Base-by-base conservation (phyloP, 495 filamentous ascomycete species). In the Evernia prunastri region DNA sequence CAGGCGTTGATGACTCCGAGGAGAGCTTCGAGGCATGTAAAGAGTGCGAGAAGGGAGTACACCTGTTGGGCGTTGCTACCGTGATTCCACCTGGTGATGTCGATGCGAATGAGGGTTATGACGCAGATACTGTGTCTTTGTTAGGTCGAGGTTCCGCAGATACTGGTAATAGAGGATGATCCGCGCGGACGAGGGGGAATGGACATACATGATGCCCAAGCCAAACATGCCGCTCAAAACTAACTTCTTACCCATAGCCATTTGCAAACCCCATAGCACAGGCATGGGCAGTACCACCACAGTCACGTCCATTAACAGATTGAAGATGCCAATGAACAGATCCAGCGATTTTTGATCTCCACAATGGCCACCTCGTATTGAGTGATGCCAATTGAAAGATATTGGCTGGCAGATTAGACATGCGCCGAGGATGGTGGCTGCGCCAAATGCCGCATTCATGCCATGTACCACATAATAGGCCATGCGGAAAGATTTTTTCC, bases 281-380 rank as follows among this genome's bases (percentile, higher is more conserved):
- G 75, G 80, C 71, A 83, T 72, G 17, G 76, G 80, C 63, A 78
- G 68, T 8, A 72, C 59, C n/a, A 77, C 71, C 31, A 78, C 73
- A 59, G 71, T 40, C 36, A 79, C 61, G 53, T 80, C 78, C 6
- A 73, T 69, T 10, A 75, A 10, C 11, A 76, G 59, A 63, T 78
- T 69, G 49, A 71, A 56, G 1, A 73, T 67, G 20, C 70, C 74
- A 1, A 76, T 68, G 25, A 58, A 70, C 3, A 72, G 70, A 33
- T 76, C 75, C n/a, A 75, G 66, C 1, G 60, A 45, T 27, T 66
- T 63, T 47, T 76, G 70, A 49, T 76, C 51, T 29, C 72, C 65
- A 58, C 76, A 77, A 6, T 58, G 56, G 20, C 73, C 75, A 9
- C 60, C 60, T 29, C 27, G 31, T 53, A 71, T 68, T 1, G 23